Percentiles rank a stretch among this genome's conserved stretches.
These are phyloP conservation scores for Ophiosphaerella narmari DNA, from an alignment of 2,329 filamentous ascomycete genomes.

Conservation along the genomic window DNA sequence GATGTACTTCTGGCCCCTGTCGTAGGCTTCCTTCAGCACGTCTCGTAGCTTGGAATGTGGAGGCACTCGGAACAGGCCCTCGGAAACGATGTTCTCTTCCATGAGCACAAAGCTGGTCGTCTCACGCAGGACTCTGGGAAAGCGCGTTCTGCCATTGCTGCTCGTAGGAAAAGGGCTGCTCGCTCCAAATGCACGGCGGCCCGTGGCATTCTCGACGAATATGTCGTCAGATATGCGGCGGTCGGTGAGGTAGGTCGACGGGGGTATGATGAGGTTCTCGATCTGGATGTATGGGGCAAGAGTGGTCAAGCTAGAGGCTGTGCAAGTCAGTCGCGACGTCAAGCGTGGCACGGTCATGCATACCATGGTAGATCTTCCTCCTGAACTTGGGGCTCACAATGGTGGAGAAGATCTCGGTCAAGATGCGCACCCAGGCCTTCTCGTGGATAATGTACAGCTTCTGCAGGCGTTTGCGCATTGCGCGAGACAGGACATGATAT, in stretches of 20 bases:
- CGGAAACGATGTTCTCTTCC: conserved; percentile 53
- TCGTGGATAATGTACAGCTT: conserved; percentile 63
- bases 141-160: conserved; percentile 50
- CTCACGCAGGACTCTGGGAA: conserved; percentile 59
- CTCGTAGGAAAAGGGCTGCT: conserved; percentile 54
- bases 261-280: conserved; percentile 59
- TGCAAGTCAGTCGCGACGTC: conserved; percentile 12
- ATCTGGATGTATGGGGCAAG: conserved; percentile 58
- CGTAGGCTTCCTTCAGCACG: conserved; percentile 59
- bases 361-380: conserved; percentile 61
- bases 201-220: conserved; percentile 52
- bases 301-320: conserved; percentile 55
- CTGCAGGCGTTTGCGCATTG: conserved; percentile 60
- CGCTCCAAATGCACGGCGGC: conserved; percentile 54
- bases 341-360: conserved; percentile 10
- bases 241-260: conserved; percentile 59
- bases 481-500: conserved; percentile 60
- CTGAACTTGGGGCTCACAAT: conserved; percentile 62
- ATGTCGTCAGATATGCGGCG: conserved; percentile 55
- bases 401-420: conserved; percentile 61
- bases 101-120: conserved; percentile 57
- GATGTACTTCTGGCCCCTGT: conserved; percentile 59
- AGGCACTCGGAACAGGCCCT: conserved; percentile 60
- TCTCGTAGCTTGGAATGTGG: conserved; percentile 56
- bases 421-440: conserved; percentile 60